Evolutionary conservation across 169 alveolate species (phyloP).

Genomic region (Plasmodium gaboni): DNA sequence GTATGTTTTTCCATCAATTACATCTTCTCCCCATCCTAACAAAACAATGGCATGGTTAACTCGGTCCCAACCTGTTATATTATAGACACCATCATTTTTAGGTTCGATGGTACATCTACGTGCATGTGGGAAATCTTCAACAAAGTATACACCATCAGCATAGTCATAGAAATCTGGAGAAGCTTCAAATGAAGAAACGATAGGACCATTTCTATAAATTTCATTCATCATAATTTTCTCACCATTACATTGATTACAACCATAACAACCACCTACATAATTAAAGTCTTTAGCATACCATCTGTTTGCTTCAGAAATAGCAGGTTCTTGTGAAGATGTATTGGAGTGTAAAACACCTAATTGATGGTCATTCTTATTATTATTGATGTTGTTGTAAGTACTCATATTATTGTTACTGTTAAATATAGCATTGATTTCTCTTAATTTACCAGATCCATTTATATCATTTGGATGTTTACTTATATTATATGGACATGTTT

Average conservation of each 20-base stretch:
- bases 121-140: slow-evolving; percentile 53
- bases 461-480: slow-evolving; percentile 5
- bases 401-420: background rate
- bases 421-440: slow-evolving; percentile 3
- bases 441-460: background rate
- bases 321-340: background rate
- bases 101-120: slow-evolving; percentile 38
- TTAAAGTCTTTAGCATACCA: slow-evolving; percentile 85
- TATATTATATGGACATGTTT: slow-evolving; percentile 33
- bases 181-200: slow-evolving; percentile 89
- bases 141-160: slow-evolving; percentile 60
- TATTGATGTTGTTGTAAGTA: background rate
- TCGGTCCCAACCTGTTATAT: slow-evolving; percentile 89
- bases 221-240: slow-evolving; percentile 88
- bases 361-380: background rate
- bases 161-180: slow-evolving; percentile 80
- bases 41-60: slow-evolving; percentile 92
- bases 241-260: slow-evolving; percentile 82
- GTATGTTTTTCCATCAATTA: slow-evolving; percentile 63
- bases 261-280: slow-evolving; percentile 92
- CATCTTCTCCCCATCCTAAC: slow-evolving; percentile 93
- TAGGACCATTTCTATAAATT: slow-evolving; percentile 89
- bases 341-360: background rate
- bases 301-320: slow-evolving; percentile 16
- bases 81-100: slow-evolving; percentile 4